Evolutionary conservation across 2,329 filamentous ascomycete genomes (phyloP), one percentile per base, ranked within the genome.

Genomic region (Xylaria sp.): DNA sequence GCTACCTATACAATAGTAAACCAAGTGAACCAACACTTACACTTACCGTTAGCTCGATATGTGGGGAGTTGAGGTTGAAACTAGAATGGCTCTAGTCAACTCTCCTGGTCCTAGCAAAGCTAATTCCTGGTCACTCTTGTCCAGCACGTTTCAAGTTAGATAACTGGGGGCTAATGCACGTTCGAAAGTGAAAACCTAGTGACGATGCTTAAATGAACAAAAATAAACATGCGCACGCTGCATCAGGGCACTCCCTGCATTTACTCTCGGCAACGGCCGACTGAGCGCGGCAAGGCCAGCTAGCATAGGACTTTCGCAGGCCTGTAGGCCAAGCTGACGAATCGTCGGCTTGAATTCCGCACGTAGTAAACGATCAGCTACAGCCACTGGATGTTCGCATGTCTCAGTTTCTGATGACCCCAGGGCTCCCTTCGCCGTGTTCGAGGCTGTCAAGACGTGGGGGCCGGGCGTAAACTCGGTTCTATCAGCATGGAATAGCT

Each of bases 181-280:
- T 33, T 59, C 7, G 51, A 60, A 43, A 55, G 43, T 33, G 21
- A 23, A 45, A 31, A 31, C n/a, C n/a, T n/a, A n/a, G n/a, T 31
- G 28, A 9, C 9, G 28, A 31, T 31, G 28, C 28, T 28, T n/a
- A 35, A 21, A 47, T 28, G n/a, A 47, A 17, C 15, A 17, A 1
- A 17, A 51, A 35, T 42, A 52, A 50, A 8, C 17, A 49, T 25
- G 9, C 33, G 46, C 17, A 17, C 17, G 19, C 52, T 11, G 6
- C 23, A 17, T n/a, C 19, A 14, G 28, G 38, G 14, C 12, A 28
- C 33, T 49, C 11, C 60, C 61, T 61, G 42, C 61, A 45, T 63
- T 38, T 56, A 57, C 47, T 57, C 65, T 74, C 71, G 72, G 72
- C 58, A 74, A 60, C 65, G 71, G 63, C 71, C 70, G 67, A 72